Conservation (phyloP, 2,329 filamentous ascomycete species). For the Sclerotinia spermophila region DNA sequence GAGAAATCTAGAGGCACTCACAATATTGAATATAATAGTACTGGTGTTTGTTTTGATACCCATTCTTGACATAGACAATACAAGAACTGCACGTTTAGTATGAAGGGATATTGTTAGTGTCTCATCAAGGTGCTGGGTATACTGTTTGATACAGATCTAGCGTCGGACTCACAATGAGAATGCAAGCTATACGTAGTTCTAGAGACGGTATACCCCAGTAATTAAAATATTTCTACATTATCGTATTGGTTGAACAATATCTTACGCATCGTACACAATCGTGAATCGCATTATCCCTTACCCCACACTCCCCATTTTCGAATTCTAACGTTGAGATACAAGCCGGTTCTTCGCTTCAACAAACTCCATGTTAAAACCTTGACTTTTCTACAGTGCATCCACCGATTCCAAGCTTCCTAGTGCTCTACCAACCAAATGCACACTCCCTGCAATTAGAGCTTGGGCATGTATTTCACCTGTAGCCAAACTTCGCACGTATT, state of each 20-base stretch:
- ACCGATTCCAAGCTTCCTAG: conserved; percentile 64
- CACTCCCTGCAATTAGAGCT: conserved; percentile 55
- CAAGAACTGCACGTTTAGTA: neutral
- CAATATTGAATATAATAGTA: neutral
- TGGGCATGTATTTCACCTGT: conserved; percentile 28
- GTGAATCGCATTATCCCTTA: neutral
- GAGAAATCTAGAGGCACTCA: conserved; percentile 48
- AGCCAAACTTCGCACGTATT: conserved; percentile 42
- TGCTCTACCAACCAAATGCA: conserved; percentile 64
- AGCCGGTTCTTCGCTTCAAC: neutral
- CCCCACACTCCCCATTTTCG: neutral
- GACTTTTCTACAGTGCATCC: conserved; percentile 24
- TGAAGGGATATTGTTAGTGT: neutral
- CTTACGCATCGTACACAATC: neutral
- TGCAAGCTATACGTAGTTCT: neutral
- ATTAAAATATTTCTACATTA: neutral
- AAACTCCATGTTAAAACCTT: neutral
- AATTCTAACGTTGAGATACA: neutral
- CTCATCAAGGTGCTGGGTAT: neutral
- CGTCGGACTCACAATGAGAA: neutral
- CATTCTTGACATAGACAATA: neutral
- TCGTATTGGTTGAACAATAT: conserved; percentile 2
- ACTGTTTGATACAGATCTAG: neutral
- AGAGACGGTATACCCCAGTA: neutral
- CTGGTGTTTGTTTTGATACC: conserved; percentile 11